Evolutionary conservation across 305 asterid genomes (phyloP).

Genomic region (Plantago rigida): DNA sequence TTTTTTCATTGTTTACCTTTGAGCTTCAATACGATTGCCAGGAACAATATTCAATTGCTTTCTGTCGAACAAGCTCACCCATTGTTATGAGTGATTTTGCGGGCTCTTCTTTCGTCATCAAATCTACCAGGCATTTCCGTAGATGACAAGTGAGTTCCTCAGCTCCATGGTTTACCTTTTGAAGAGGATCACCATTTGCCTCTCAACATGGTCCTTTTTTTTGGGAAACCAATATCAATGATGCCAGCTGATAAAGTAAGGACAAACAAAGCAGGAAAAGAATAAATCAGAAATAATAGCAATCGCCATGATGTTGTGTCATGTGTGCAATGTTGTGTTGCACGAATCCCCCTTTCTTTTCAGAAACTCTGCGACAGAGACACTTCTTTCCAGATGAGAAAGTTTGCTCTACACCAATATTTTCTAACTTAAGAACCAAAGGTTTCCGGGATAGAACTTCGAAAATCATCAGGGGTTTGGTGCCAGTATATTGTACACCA

Average conservation of each 20-base stretch:
- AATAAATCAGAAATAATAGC: not conserved
- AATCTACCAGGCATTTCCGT: not conserved
- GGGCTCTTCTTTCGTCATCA: no score
- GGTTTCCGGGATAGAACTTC: no score
- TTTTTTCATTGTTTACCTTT: no score
- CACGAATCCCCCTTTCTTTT: not conserved
- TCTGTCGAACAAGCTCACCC: no score
- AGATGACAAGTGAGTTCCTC: not conserved
- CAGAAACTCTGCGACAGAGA: not conserved
- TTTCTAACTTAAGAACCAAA: not conserved
- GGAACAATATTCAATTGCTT: not conserved
- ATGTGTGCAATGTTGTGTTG: not conserved
- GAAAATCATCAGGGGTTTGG: not conserved
- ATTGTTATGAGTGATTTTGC: not conserved
- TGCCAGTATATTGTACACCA: not conserved
- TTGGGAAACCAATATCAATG: slow-evolving; percentile 6
- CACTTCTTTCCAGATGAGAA: not conserved
- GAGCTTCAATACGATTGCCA: not conserved
- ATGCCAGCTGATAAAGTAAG: not conserved
- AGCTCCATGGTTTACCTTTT: slow-evolving; percentile 4
- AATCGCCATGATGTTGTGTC: not conserved
- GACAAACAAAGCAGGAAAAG: not conserved
- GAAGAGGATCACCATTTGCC: not conserved
- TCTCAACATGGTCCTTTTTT: slow-evolving; percentile 1
- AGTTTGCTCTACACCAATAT: not conserved